Evolutionary conservation across 2,329 filamentous ascomycete species (phyloP), one percentile per base, ranked within the genome.

Genomic region (Pestalotiopsis sp.): DNA sequence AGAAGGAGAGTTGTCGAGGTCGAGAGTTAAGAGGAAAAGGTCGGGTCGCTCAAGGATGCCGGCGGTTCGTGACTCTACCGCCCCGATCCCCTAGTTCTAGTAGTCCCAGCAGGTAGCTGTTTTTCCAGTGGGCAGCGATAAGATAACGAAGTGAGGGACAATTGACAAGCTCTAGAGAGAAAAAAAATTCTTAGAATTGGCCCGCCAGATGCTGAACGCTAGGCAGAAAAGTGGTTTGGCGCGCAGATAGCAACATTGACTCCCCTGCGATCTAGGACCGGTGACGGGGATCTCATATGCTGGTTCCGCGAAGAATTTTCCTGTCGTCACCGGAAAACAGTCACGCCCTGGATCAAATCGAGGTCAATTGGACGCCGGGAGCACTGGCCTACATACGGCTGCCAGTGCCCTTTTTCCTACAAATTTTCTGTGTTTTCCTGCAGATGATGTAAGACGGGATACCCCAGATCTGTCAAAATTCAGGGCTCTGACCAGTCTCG

Each of bases 51-150:
- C 23, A 27, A 27, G 38, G 39, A 38, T 52, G 59, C 17, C 49
- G 38, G 36, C 17, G 14, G 39, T 36, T 55, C 52, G 64, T 69
- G 64, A 69, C 62, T 69, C 64, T 64, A 67, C 57, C 59, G 39
- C 65, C 64, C 41, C 23, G 57, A 38, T 57, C 64, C 64, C 52
- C 52, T 66, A 59, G 52, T 45, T 60, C 52, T 13, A 31, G 36
- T 41, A n/a, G 59, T 36, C 31, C 31, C 31, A 36, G 31, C 31
- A 36, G 31, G 31, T 55, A 55, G 38, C 52, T 64, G 60, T 63
- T 64, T 69, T 67, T 67, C 59, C 23, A 49, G 68, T 69, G 68
- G 68, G 68, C 23, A 45, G 20, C 36, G 68, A 69, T 69, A 69
- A 69, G 68, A 69, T 69, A 69, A 63, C 57, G 59, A 36, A 36